These are phyloP conservation scores for Ceratocystis albifundus DNA, from an alignment of 2,329 filamentous ascomycete species.

Conservation along the genomic window DNA sequence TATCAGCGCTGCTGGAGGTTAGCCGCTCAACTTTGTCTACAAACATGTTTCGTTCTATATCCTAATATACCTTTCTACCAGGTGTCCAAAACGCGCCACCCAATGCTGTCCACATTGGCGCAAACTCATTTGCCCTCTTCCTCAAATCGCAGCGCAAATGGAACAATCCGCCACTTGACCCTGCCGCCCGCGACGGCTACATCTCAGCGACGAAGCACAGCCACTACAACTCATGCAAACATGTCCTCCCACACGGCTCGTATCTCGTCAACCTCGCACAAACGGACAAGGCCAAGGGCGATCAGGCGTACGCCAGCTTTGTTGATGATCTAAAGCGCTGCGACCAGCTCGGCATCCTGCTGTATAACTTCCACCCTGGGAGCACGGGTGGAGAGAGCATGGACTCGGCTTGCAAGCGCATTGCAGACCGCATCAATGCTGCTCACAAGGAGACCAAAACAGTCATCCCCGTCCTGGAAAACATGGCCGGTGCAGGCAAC, in stretches of 20 bases:
- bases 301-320: conserved; percentile 76
- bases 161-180: conserved; percentile 65
- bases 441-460: conserved; percentile 63
- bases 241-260: conserved; percentile 82
- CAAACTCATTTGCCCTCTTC: conserved; percentile 89
- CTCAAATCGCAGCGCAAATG: conserved; percentile 95
- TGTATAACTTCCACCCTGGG: conserved; percentile 99
- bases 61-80: conserved; percentile 29
- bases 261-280: conserved; percentile 96
- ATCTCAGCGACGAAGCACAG: conserved; percentile 54
- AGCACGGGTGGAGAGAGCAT: conserved; percentile 56
- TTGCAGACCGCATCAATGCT: conserved; percentile 71
- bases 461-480: conserved; percentile 81
- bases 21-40: conserved; percentile 23
- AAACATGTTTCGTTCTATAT: background rate
- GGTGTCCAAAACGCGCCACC: conserved; percentile 79
- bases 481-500: conserved; percentile 86
- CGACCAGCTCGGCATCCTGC: conserved; percentile 67
- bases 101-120: conserved; percentile 70
- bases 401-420: conserved; percentile 59
- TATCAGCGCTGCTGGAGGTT: conserved; percentile 78
- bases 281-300: conserved; percentile 63
- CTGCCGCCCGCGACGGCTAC: conserved; percentile 59
- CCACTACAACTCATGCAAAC: conserved; percentile 56
- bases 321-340: conserved; percentile 79